Base-by-base conservation (phyloP, 2,329 filamentous ascomycete species). In the Mycogone perniciosa region DNA sequence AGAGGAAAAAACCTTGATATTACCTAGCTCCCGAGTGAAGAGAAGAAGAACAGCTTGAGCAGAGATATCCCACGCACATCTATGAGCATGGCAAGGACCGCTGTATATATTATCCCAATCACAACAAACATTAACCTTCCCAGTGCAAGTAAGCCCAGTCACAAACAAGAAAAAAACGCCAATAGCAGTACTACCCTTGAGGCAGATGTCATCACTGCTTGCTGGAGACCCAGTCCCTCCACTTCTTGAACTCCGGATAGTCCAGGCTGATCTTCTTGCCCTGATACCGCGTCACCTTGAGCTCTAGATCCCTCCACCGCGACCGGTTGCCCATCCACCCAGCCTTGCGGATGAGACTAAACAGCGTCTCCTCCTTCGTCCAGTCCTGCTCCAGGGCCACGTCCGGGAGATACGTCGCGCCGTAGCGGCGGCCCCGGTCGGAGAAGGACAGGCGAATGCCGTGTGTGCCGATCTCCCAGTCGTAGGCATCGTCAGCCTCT, bases 301-400 rank as follows among this genome's bases (percentile, higher is more conserved):
- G 75, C 46, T 88, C 82, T 20, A 96, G 82, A 53, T 89, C 84
- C 58, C 79, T 79, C 92, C 91, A 97, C 38, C 80, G 77, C 1
- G 86, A 86, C 55, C 77, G 81, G 78, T 84, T 89, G 1, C 89
- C 90, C 52, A 78, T 79, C 91, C 91, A 99, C 1, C 93, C 93
- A 0, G 91, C 91, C 76, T 99, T 99, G 53, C 89, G 79, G 85
- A 96, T 93, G 64, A 97, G 71, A 68, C 88, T 95, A 48, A 90
- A 78, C 3, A 99, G 69, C 0, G 92, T 88, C 76, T 97, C 89
- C 65, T 97, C 91, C 69, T 93, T 91, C 8, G 80, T 88, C 93
- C 93, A 99, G 11, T 89, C 91, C 67, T 97, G 93, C 74, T 99
- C 93, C 1, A 80, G 74, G 7, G 92, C 87, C 5, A 99, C 90